These are phyloP conservation scores for Debaryomyces hansenii DNA, from an alignment of 805 yeast species.

Conservation along the genomic window DNA sequence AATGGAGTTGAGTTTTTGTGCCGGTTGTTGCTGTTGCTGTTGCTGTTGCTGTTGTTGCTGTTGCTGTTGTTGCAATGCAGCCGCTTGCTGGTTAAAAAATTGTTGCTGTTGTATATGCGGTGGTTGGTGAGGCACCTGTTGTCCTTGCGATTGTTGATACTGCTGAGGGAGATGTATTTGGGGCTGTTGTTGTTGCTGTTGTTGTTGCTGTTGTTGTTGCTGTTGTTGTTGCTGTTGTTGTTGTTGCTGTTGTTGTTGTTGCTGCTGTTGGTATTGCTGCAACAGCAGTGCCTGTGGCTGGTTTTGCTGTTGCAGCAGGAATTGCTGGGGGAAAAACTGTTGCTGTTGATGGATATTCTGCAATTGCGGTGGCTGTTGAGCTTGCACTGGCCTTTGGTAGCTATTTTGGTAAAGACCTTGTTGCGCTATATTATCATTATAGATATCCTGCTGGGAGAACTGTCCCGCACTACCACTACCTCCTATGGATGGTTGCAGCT, in stretches of 20 bases:
- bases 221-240: constrained; percentile 15
- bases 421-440: constrained; percentile 15
- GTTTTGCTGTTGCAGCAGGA: constrained; percentile 15
- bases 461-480: constrained; percentile 10
- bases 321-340: constrained; percentile 22
- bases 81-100: constrained; percentile 12
- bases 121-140: constrained; percentile 21
- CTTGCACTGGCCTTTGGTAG: constrained; percentile 17
- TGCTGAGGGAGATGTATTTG: constrained; percentile 12
- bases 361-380: constrained; percentile 17
- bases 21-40: constrained; percentile 19
- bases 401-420: constrained; percentile 17
- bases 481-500: constrained; percentile 12
- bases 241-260: constrained; percentile 17
- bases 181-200: constrained; percentile 12
- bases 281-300: constrained; percentile 10
- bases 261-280: constrained; percentile 9
- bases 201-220: constrained; percentile 12
- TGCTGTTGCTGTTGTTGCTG: constrained; percentile 22
- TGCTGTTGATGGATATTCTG: constrained; percentile 22
- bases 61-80: constrained; percentile 12
- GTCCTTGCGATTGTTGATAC: constrained; percentile 18
- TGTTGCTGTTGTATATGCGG: constrained; percentile 22
- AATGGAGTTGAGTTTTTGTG: constrained; percentile 32
- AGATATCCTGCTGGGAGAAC: constrained; percentile 13